A percentile compares a stretch with the other conserved stretches of the same genome.
These are phyloP conservation scores for Calonectria fujianensis DNA, from an alignment of 2,329 filamentous ascomycete genomes.

Conservation along the genomic window DNA sequence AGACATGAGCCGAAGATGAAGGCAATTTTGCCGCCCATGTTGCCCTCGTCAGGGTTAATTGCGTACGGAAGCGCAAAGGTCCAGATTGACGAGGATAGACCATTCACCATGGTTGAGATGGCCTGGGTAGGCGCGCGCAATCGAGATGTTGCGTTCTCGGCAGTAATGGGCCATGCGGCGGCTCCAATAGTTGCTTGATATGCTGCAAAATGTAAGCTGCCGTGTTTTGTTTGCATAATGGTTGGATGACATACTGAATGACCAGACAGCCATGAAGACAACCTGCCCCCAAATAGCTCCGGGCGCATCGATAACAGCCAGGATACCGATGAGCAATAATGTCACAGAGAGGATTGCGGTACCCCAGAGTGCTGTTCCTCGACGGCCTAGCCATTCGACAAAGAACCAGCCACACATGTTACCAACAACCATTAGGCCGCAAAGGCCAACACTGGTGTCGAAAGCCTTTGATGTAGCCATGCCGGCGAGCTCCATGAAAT, in stretches of 20 bases:
- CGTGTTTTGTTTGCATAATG: neutral
- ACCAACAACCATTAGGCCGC: slow-evolving; percentile 33
- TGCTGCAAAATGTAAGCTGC: slow-evolving; percentile 3
- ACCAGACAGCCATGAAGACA: slow-evolving; percentile 34
- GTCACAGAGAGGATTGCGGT: slow-evolving; percentile 8
- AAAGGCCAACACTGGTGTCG: slow-evolving; percentile 29
- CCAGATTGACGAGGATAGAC: slow-evolving; percentile 37
- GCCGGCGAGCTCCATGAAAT: slow-evolving; percentile 31
- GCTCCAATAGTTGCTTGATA: slow-evolving; percentile 37
- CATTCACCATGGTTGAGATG: slow-evolving; percentile 32
- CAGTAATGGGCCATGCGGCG: slow-evolving; percentile 26
- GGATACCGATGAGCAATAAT: slow-evolving; percentile 32
- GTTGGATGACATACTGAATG: slow-evolving; percentile 12
- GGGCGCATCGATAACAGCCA: slow-evolving; percentile 6
- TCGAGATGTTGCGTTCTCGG: slow-evolving; percentile 28
- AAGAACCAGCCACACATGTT: slow-evolving; percentile 40
- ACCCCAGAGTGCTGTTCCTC: slow-evolving; percentile 29
- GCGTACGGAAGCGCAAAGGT: slow-evolving; percentile 49
- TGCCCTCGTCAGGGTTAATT: slow-evolving; percentile 52
- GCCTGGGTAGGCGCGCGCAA: slow-evolving; percentile 33
- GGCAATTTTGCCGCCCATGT: slow-evolving; percentile 61
- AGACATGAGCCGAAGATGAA: slow-evolving; percentile 62
- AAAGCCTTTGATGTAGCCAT: slow-evolving; percentile 24
- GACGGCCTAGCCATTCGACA: slow-evolving; percentile 33
- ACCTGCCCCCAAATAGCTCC: slow-evolving; percentile 20